Conservation (phyloP, 106 monocot genomes). For the Dactylorhiza incarnata region DNA sequence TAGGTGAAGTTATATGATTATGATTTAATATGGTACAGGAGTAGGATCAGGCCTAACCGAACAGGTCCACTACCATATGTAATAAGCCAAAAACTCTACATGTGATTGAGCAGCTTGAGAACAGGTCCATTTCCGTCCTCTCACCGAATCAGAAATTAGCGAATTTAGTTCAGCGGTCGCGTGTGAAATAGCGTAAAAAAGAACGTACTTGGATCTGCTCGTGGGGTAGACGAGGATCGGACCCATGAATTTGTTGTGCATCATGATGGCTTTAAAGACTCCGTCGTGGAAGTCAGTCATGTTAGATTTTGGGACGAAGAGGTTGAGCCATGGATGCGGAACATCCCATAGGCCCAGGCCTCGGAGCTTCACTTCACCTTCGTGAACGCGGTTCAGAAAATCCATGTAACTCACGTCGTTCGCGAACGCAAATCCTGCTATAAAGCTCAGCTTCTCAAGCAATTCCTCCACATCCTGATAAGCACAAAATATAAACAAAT, state of each 20-base stretch:
- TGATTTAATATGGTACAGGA: too few relatives aligned
- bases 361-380: slow-evolving; percentile 34
- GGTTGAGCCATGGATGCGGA: slow-evolving; percentile 63
- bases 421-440: slow-evolving; percentile 30
- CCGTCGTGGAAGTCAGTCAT: slow-evolving; percentile 36
- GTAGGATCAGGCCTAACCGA: too few relatives aligned
- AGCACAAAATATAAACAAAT: too few relatives aligned
- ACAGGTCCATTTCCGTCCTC: too few relatives aligned
- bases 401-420: slow-evolving; percentile 38
- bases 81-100: too few relatives aligned
- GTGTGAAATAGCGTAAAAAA: not conserved
- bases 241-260: slow-evolving; percentile 15
- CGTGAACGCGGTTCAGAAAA: slow-evolving; percentile 46
- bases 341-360: slow-evolving; percentile 44
- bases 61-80: too few relatives aligned
- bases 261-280: slow-evolving; percentile 42
- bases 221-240: slow-evolving; percentile 55
- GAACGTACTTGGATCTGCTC: slow-evolving; percentile 34
- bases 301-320: slow-evolving; percentile 43
- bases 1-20: too few relatives aligned
- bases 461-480: slow-evolving; percentile 19
- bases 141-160: too few relatives aligned
- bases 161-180: too few relatives aligned
- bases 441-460: slow-evolving; percentile 27
- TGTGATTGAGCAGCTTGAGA: too few relatives aligned